A percentile compares a stretch with the other conserved stretches of the same genome.
These are phyloP conservation scores for Aspergillus cristatus DNA, from an alignment of 495 filamentous ascomycete genomes.

Conservation along the genomic window DNA sequence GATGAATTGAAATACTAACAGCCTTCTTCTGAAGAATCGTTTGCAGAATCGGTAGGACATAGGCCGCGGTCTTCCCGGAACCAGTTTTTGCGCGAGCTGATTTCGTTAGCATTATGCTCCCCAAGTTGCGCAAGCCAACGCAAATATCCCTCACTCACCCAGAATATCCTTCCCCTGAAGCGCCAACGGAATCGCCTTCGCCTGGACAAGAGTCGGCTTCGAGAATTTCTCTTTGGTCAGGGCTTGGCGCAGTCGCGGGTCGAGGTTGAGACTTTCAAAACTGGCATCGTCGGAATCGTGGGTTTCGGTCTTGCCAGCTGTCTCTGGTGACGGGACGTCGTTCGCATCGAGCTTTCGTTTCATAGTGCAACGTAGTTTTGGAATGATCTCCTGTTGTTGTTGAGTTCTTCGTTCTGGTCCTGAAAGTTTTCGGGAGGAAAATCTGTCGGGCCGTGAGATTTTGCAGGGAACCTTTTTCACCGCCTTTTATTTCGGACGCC, in stretches of 20 bases:
- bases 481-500: neutral
- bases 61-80: slow-evolving; percentile 94
- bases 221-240: slow-evolving; percentile 75
- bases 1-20: slow-evolving; percentile 31
- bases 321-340: slow-evolving; percentile 42
- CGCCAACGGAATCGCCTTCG: slow-evolving; percentile 78
- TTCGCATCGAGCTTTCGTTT: slow-evolving; percentile 57
- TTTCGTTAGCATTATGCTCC: slow-evolving; percentile 13
- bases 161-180: slow-evolving; percentile 88
- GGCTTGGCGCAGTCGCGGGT: slow-evolving; percentile 77
- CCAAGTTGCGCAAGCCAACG: too few species aligned
- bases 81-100: slow-evolving; percentile 80
- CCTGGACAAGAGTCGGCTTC: slow-evolving; percentile 77
- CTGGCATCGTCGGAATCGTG: slow-evolving; percentile 14
- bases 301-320: slow-evolving; percentile 13
- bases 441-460: slow-evolving; percentile 34
- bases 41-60: slow-evolving; percentile 83
- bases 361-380: slow-evolving; percentile 25
- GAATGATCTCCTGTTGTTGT: slow-evolving; percentile 4
- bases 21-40: slow-evolving; percentile 67
- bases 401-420: neutral
- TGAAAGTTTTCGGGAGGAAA: slow-evolving; percentile 29
- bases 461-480: slow-evolving; percentile 18
- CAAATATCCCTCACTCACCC: too few species aligned
- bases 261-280: slow-evolving; percentile 56